These are phyloP conservation scores for Stemphylium vesicarium DNA, from an alignment of 2,329 filamentous ascomycete species.

Conservation along the genomic window DNA sequence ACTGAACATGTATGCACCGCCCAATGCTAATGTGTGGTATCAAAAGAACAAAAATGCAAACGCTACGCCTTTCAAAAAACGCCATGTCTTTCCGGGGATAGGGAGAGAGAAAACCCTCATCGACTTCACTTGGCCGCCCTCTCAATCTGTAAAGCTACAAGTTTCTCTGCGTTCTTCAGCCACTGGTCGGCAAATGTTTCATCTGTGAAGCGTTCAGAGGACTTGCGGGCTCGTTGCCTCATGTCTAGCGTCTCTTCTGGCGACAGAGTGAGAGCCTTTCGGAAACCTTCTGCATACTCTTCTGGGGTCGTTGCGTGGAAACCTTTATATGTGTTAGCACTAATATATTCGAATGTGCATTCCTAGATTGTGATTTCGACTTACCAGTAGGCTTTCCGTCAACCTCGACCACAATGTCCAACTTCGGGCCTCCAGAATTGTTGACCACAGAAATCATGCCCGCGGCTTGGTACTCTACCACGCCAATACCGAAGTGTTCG, in stretches of 20 bases:
- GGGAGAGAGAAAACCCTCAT: neutral
- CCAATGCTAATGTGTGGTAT: conserved; percentile 17
- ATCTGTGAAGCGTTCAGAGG: conserved; percentile 85
- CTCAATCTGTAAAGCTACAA: conserved; percentile 61
- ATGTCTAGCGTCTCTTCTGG: conserved; percentile 72
- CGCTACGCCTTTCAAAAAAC: neutral
- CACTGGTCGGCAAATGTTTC: conserved; percentile 82
- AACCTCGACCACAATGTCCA: conserved; percentile 86
- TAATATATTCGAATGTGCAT: neutral
- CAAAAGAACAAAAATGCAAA: neutral
- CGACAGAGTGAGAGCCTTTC: conserved; percentile 73
- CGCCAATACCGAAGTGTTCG: conserved; percentile 97
- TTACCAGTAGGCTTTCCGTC: conserved; percentile 79
- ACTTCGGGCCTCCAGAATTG: conserved; percentile 87
- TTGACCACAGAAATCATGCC: conserved; percentile 93
- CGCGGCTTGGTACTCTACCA: conserved; percentile 97
- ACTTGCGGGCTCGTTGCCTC: conserved; percentile 75
- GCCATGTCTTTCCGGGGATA: neutral
- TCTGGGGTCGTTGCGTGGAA: conserved; percentile 81
- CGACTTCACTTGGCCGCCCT: conserved; percentile 16
- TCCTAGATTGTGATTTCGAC: neutral
- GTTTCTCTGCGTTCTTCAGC: conserved; percentile 73
- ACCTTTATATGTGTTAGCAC: conserved; percentile 55
- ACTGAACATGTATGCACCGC: neutral
- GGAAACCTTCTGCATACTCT: conserved; percentile 83